Conservation (phyloP, 768 basidiomycete genomes). For the Tubosaeta sp. region DNA sequence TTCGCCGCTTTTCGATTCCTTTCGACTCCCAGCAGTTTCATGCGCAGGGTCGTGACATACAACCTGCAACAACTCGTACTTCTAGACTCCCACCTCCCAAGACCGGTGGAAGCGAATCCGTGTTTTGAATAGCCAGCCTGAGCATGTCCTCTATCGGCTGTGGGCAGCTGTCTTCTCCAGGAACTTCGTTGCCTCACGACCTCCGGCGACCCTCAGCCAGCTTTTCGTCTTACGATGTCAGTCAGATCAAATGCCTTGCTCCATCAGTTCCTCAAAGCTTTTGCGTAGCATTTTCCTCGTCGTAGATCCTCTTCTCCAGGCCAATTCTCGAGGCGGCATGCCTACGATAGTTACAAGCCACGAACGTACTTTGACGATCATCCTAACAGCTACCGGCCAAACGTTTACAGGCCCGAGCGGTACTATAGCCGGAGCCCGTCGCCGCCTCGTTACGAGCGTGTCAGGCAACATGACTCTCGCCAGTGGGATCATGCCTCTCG, state of each 20-base stretch:
- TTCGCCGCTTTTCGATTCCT: background rate
- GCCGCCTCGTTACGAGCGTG: conserved; percentile 45
- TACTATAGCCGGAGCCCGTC: conserved; percentile 47
- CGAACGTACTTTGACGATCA: conserved; percentile 39
- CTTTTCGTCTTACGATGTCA: conserved; percentile 30
- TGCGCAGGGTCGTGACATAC: conserved; percentile 2
- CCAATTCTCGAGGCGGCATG: conserved; percentile 38
- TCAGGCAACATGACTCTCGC: conserved; percentile 39
- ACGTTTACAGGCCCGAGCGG: conserved; percentile 31
- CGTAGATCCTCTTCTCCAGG: conserved; percentile 50
- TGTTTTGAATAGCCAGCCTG: conserved; percentile 2
- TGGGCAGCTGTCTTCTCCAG: conserved; percentile 24
- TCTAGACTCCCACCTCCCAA: conserved; percentile 3
- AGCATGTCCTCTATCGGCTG: conserved; percentile 27
- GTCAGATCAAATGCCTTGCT: conserved; percentile 20
- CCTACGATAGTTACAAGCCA: conserved; percentile 53
- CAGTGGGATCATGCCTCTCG: conserved; percentile 43
- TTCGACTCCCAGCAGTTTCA: conserved; percentile 2
- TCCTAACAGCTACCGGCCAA: conserved; percentile 42
- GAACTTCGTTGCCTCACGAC: conserved; percentile 23
- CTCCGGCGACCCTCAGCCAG: conserved; percentile 25
- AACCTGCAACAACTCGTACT: conserved; percentile 1
- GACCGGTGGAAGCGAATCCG: conserved; percentile 5
- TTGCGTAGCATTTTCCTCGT: conserved; percentile 28
- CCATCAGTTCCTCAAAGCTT: conserved; percentile 18